Evolutionary conservation across 176 grass and related monocot genomes (phyloP), one percentile per base, ranked within the genome.

Genomic region (Hyparrhenia diplandra): DNA sequence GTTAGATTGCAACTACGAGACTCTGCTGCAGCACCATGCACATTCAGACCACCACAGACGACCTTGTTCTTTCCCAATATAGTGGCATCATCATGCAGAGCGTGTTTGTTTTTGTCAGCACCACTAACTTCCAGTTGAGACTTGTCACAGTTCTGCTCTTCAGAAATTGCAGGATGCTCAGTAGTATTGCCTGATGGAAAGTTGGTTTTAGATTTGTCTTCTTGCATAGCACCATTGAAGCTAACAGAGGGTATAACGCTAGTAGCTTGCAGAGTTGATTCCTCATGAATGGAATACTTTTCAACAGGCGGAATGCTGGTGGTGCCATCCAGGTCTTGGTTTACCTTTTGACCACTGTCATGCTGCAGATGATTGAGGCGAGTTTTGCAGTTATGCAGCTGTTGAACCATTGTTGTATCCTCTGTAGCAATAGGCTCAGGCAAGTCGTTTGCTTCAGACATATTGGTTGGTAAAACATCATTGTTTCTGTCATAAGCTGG

Each of bases 11-110:
- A 75, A 54, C 57, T 80, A 21, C 4, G 27, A 76, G 71, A 71
- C 10, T 63, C 42, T 64, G n/a, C n/a, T n/a, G 35, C 35, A 76
- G 54, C 71, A 70, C 20, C 69, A 20, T 76, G 87, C 72, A 76
- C 43, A 58, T 76, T 84, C 9, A 57, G 24, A 42, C 18, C 71
- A 63, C 63, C 63, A 81, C 32, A 43, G 51, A 55, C 20, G 52
- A 75, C 71, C 13, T n/a, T n/a, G n/a, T n/a, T n/a, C n/a, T 77
- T 85, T 77, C 57, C 64, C 36, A 89, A 42, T 27, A 76, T 65
- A 20, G 17, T 52, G 64, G 13, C 77, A 81, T 75, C 77, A 85
- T 69, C 73, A 77, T 7, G 21, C 71, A 71, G 23, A 57, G 35
- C 13, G 54, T 64, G 32, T 46, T 66, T 65, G 52, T 43, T 64